Evolutionary conservation across 371 early-diverging fungal species (phyloP).

Genomic region (Mycotypha africana): DNA sequence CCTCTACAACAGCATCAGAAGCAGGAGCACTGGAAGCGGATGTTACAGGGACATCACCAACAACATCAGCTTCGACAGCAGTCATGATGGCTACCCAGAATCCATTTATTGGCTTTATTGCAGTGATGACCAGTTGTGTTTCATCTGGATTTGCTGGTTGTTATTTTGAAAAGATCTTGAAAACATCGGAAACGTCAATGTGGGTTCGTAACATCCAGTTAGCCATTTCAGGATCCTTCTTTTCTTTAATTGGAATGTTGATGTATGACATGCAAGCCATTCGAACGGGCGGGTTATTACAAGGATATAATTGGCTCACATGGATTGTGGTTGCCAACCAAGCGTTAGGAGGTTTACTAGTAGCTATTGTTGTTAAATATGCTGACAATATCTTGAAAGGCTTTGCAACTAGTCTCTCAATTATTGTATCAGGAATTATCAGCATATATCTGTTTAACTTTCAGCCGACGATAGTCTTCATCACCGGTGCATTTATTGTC

Average conservation of each 20-base stretch:
- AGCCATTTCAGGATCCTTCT: constrained; percentile 53
- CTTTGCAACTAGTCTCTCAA: constrained; percentile 84
- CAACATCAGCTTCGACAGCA: constrained; percentile 7
- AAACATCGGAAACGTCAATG: constrained; percentile 61
- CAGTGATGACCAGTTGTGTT: constrained; percentile 59
- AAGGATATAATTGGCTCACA: constrained; percentile 71
- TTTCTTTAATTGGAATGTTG: constrained; percentile 59
- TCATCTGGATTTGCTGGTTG: constrained; percentile 70
- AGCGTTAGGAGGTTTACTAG: constrained; percentile 81
- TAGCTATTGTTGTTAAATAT: constrained; percentile 83
- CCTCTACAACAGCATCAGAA: constrained; percentile 5
- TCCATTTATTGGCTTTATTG: constrained; percentile 55
- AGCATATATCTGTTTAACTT: constrained; percentile 75
- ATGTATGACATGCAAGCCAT: constrained; percentile 60
- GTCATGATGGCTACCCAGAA: constrained; percentile 27
- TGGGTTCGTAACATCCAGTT: constrained; percentile 83
- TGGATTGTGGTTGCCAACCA: constrained; percentile 73
- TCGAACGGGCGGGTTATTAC: constrained; percentile 63
- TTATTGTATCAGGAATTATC: constrained; percentile 73
- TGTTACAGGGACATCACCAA: too few species aligned
- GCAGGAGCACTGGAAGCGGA: too few species aligned
- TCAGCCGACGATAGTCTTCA: constrained; percentile 59
- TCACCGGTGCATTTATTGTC: constrained; percentile 63
- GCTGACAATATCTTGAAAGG: constrained; percentile 90
- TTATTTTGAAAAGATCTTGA: constrained; percentile 69